Conservation (phyloP, 1,284 basidiomycete species). For the Exsudoporus floridanus region DNA sequence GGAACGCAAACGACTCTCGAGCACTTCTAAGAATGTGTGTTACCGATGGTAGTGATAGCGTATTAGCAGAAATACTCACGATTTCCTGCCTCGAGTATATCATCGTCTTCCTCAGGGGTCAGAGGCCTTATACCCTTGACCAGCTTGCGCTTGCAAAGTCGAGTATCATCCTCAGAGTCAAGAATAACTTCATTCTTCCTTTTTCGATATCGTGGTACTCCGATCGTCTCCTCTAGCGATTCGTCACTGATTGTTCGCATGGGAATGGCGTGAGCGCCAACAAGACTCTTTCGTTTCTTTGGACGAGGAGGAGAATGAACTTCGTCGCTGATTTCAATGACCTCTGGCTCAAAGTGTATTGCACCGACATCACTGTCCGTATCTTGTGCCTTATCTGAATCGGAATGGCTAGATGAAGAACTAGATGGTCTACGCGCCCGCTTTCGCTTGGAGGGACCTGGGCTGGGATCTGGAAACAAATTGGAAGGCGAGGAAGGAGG, state of each 20-base stretch:
- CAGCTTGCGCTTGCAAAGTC: conserved; percentile 44
- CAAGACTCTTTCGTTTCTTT: conserved; percentile 29
- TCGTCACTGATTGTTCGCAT: conserved; percentile 27
- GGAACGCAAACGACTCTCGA: conserved; percentile 60
- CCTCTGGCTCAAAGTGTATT: conserved; percentile 48
- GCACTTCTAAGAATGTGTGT: conserved; percentile 47
- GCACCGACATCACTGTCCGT: conserved; percentile 47
- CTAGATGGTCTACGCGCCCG: conserved; percentile 7
- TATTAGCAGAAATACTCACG: conserved; percentile 36
- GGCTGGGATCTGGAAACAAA: conserved; percentile 5
- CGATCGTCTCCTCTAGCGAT: conserved; percentile 20
- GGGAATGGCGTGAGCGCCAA: conserved; percentile 21
- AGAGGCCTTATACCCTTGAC: conserved; percentile 48
- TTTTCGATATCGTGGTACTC: conserved; percentile 18
- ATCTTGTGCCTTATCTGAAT: conserved; percentile 21
- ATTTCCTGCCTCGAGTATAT: conserved; percentile 56
- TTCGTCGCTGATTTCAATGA: conserved; percentile 36
- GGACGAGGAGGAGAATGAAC: conserved; percentile 37
- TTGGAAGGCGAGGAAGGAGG: conserved; percentile 24
- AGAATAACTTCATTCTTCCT: conserved; percentile 19
- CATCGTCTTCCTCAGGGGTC: conserved; percentile 48
- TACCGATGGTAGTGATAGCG: not conserved
- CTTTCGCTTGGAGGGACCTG: conserved; percentile 19
- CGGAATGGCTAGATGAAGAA: conserved; percentile 15
- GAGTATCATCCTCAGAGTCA: conserved; percentile 34